phyloP scores from a whole-genome alignment of 2,329 filamentous ascomycete species.

The Dactylellina haptotyla region DNA sequence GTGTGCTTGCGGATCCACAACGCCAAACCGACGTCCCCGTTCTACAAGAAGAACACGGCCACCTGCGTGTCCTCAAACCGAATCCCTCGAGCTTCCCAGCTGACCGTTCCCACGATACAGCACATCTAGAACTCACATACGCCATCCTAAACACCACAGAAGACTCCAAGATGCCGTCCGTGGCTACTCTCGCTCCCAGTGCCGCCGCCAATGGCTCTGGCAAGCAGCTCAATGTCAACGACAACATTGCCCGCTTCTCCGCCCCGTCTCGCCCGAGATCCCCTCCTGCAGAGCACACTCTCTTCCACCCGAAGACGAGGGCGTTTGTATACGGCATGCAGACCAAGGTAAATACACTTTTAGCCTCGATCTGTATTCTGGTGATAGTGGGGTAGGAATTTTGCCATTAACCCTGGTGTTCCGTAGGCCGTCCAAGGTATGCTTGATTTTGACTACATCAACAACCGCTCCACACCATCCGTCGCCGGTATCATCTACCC shows the following conservation, averaged over 20 bases:
- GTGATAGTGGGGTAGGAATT: background rate
- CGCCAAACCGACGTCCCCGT: constrained; percentile 55
- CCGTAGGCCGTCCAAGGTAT: constrained; percentile 65
- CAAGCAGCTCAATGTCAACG: constrained; percentile 77
- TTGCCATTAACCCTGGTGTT: background rate
- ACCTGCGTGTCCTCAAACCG: constrained; percentile 47
- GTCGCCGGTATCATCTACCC: constrained; percentile 99
- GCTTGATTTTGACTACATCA: constrained; percentile 99
- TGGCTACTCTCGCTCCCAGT: constrained; percentile 55
- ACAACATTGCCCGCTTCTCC: constrained; percentile 97
- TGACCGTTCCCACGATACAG: constrained; percentile 4
- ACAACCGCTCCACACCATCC: constrained; percentile 92
- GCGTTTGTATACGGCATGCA: constrained; percentile 99
- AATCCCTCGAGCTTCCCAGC: background rate
- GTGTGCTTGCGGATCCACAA: constrained; percentile 41
- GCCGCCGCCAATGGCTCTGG: constrained; percentile 57
- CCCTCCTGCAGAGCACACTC: constrained; percentile 84
- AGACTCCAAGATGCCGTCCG: constrained; percentile 40
- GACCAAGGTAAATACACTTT: constrained; percentile 85
- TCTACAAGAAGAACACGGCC: too few relatives aligned
- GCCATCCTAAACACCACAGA: background rate
- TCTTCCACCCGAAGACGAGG: constrained; percentile 99
- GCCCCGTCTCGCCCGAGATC: constrained; percentile 91
- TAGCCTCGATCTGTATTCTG: constrained; percentile 65
- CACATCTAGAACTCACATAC: background rate